Percentiles rank a stretch among this genome's conserved stretches.
These are phyloP conservation scores for Hydrangea macrophylla DNA, from an alignment of 148 eudicot genomes.

Conservation along the genomic window DNA sequence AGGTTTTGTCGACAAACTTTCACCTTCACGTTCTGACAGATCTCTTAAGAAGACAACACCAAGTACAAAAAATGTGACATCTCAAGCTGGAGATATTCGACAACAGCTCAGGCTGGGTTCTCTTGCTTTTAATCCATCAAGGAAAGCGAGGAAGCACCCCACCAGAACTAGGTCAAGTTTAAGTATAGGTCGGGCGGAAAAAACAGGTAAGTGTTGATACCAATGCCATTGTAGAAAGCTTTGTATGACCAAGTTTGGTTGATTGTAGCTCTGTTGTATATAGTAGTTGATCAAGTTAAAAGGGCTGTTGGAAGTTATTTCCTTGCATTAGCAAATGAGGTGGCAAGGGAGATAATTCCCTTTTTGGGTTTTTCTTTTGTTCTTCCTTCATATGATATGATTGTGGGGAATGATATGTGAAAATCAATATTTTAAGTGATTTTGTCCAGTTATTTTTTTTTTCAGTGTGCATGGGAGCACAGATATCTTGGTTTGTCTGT, in stretches of 20 bases:
- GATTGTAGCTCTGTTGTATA: constrained; percentile 1
- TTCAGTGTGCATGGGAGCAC: too few species aligned
- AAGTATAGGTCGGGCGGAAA: neutral
- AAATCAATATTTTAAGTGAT: too few species aligned
- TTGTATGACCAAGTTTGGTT: neutral
- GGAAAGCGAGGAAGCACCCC: constrained; percentile 30
- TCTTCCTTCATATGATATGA: neutral
- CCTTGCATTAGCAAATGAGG: neutral
- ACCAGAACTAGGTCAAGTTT: constrained; percentile 17
- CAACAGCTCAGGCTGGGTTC: constrained; percentile 19
- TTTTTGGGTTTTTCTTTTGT: neutral
- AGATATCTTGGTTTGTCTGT: too few species aligned
- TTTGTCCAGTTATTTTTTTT: too few species aligned
- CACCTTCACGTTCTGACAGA: constrained; percentile 25
- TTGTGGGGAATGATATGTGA: neutral
- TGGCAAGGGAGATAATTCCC: neutral
- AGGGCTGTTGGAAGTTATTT: neutral
- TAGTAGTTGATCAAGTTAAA: neutral
- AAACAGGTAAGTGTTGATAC: constrained; percentile 11
- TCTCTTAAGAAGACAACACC: constrained; percentile 17
- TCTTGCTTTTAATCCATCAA: constrained; percentile 15
- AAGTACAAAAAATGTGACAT: constrained; percentile 16
- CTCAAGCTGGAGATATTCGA: neutral
- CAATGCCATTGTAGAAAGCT: neutral
- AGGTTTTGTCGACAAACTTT: constrained; percentile 11